Base-by-base conservation (phyloP, 164 flowering plant species). In the Santalum album region DNA sequence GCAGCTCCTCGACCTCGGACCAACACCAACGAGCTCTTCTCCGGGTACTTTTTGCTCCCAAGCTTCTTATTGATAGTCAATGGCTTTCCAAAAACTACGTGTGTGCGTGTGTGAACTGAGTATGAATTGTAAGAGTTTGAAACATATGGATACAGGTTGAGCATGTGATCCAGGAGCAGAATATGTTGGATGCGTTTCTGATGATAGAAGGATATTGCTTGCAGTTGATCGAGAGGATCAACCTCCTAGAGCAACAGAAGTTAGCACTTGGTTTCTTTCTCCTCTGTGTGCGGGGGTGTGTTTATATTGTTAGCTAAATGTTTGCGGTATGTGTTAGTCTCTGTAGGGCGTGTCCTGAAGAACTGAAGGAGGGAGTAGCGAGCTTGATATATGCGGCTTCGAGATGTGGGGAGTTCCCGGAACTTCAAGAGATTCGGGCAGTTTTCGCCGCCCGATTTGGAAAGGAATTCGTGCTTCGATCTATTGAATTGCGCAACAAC, bases 321-420 rank as follows among this genome's bases (percentile, higher is more conserved):
- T n/a, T 29, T 29, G 34, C 4, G 34, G 34, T 29, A 4, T 29
- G 34, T 29, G 34, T 29, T 29, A 9, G n/a, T n/a, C n/a, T 42
- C 7, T 54, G 25, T 54, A 87, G 98, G 60, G 76, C 14, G 15
- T 92, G 98, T 55, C 95, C 96, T 20, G 81, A 81, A 1, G 96
- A 92, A 49, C 68, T 92, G 18, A 59, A 60, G 34, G 98, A 88
- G 73, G 87, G 90, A 10, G 60, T 72, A 26, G 66, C 95, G 6
- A 64, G 83, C 26, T 56, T 92, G 63, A 62, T 83, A 7, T 89
- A 58, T 59, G 96, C 87, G 1, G 59, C 90, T 29, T 76, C 96
- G 0, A 88, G 98, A 59, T 78, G 86, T 49, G 96, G 96, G 22
- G 94, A 89, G 7, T 77, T 83, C 34, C 96, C 96, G 1, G 98